phyloP scores from a whole-genome alignment of 495 filamentous ascomycete species.

The Penicillium coprophilum region DNA sequence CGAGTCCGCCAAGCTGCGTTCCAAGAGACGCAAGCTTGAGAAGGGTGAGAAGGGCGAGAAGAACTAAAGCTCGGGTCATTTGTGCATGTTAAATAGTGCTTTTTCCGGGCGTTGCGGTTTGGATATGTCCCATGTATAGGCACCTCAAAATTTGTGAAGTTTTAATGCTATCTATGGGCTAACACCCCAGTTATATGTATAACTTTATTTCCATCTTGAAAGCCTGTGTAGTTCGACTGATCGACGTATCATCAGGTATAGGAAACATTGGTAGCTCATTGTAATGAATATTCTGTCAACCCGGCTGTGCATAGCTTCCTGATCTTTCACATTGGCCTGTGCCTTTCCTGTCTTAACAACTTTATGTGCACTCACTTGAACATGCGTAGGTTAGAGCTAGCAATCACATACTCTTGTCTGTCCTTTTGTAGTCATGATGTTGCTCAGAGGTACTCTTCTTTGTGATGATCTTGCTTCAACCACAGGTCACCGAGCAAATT shows the following conservation, averaged over 20 bases:
- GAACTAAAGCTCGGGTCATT: constrained; percentile 26
- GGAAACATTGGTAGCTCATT: too few relatives aligned
- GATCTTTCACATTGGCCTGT: neutral
- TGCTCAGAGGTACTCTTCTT: neutral
- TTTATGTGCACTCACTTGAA: neutral
- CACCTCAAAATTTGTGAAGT: constrained; percentile 16
- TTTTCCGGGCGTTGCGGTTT: constrained; percentile 16
- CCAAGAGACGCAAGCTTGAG: constrained; percentile 87
- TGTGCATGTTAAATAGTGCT: constrained; percentile 17
- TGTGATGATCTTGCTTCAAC: neutral
- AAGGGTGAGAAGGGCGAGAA: constrained; percentile 46
- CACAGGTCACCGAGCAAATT: neutral
- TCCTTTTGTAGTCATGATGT: neutral
- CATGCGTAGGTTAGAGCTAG: neutral
- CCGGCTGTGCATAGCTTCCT: neutral
- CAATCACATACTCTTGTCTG: too few relatives aligned
- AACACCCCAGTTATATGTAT: constrained; percentile 6
- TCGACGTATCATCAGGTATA: neutral
- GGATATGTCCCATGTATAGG: constrained; percentile 17
- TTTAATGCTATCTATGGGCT: constrained; percentile 14
- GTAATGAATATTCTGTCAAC: neutral
- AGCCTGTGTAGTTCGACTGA: neutral
- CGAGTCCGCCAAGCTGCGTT: constrained; percentile 69
- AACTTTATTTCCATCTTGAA: neutral
- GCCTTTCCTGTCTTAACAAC: neutral